A percentile compares a stretch with the other conserved stretches of the same genome.
Conservation (phyloP, 2,329 filamentous ascomycete genomes). For the Fusarium luffae region DNA sequence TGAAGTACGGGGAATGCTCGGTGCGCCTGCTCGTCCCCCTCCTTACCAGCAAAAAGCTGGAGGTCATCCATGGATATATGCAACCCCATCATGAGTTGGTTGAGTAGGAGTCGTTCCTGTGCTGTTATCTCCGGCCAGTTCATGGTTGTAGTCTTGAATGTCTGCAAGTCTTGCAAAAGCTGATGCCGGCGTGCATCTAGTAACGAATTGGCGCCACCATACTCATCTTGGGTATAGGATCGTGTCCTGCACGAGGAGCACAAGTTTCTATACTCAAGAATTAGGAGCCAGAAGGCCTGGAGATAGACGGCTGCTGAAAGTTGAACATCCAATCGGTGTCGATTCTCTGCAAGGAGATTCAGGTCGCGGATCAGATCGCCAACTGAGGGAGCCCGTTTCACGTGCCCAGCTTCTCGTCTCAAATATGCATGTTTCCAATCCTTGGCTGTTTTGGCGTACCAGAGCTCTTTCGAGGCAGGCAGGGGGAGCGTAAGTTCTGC, state of each 20-base stretch:
- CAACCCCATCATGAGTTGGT: slow-evolving; percentile 71
- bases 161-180: slow-evolving; percentile 66
- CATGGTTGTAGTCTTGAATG: slow-evolving; percentile 57
- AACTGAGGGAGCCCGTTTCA: slow-evolving; percentile 60
- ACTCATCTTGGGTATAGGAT: slow-evolving; percentile 56
- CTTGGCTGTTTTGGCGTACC: slow-evolving; percentile 71
- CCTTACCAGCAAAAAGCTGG: slow-evolving; percentile 74
- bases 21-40: slow-evolving; percentile 73
- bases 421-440: slow-evolving; percentile 74
- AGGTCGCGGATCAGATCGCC: slow-evolving; percentile 68
- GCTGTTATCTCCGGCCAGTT: slow-evolving; percentile 58
- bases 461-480: slow-evolving; percentile 70
- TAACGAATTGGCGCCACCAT: slow-evolving; percentile 57
- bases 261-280: slow-evolving; percentile 74
- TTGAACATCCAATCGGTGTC: slow-evolving; percentile 65
- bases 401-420: slow-evolving; percentile 51
- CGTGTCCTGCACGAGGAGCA: slow-evolving; percentile 61
- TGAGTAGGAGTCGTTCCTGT: slow-evolving; percentile 60
- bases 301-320: slow-evolving; percentile 70
- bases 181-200: slow-evolving; percentile 70
- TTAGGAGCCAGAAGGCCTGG: slow-evolving; percentile 72
- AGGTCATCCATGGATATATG: slow-evolving; percentile 73
- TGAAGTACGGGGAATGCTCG: slow-evolving; percentile 67
- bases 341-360: slow-evolving; percentile 60
- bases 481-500: slow-evolving; percentile 74